A percentile compares a stretch with the other conserved stretches of the same genome.
phyloP scores from a whole-genome alignment of 176 grass and related monocot genomes.

The Bonia amplexicaulis region DNA sequence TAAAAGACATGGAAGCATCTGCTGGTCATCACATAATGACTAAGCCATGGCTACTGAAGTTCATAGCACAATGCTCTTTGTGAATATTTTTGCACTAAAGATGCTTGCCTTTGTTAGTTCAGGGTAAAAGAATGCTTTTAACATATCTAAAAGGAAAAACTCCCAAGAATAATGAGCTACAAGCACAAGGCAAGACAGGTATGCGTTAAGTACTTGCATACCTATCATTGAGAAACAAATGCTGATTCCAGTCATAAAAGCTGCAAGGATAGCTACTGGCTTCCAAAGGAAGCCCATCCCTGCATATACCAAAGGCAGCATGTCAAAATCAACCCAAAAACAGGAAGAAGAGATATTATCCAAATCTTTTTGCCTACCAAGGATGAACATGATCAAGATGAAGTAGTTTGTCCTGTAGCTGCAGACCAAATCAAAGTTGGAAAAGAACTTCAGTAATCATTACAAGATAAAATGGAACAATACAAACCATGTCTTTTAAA shows the following conservation, averaged over 20 bases:
- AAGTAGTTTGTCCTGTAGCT: conserved; percentile 95
- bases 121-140: background rate
- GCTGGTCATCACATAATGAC: background rate
- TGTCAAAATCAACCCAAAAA: conserved; percentile 11
- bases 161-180: background rate
- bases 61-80: background rate
- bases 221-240: conserved; percentile 96
- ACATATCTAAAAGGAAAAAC: background rate
- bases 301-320: conserved; percentile 30
- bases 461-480: background rate
- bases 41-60: background rate
- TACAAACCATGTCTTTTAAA: background rate
- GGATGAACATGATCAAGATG: conserved; percentile 71
- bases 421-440: conserved; percentile 14
- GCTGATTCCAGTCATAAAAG: conserved; percentile 78
- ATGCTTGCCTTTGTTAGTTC: background rate
- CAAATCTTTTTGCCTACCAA: conserved; percentile 48
- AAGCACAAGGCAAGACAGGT: background rate
- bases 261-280: conserved; percentile 79
- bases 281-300: conserved; percentile 84
- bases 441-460: conserved; percentile 11
- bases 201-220: conserved; percentile 18
- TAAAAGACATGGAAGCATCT: background rate
- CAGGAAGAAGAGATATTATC: conserved; percentile 15
- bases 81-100: background rate